These are phyloP conservation scores for Penicillium chermesinum DNA, from an alignment of 495 filamentous ascomycete genomes.

Conservation along the genomic window DNA sequence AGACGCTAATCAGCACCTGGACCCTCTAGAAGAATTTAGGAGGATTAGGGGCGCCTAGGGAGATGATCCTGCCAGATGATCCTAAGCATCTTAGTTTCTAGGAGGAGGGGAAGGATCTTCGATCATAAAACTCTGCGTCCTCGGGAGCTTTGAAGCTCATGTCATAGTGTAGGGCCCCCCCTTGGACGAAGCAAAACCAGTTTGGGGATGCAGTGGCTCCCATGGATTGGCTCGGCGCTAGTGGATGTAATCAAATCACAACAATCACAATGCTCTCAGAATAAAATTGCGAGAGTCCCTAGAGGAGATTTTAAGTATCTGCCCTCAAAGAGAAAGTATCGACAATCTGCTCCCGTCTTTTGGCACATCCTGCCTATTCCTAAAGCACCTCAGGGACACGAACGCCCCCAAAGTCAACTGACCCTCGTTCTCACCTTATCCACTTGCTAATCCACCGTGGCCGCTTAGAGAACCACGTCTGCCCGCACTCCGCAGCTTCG, in stretches of 20 bases:
- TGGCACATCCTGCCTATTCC: neutral
- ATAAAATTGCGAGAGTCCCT: neutral
- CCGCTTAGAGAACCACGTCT: neutral
- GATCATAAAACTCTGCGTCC: no score
- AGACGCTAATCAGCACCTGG: no score
- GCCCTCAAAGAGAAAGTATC: neutral
- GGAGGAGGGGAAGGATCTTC: no score
- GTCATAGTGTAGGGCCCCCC: no score
- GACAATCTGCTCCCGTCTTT: no score
- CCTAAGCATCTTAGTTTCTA: no score
- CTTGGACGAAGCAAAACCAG: constrained; percentile 17
- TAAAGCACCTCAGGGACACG: constrained; percentile 1
- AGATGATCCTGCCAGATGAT: no score
- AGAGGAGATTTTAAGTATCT: neutral
- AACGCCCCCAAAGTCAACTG: constrained; percentile 4
- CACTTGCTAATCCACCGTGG: neutral
- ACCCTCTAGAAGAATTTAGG: no score
- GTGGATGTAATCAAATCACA: constrained; percentile 25
- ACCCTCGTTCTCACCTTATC: neutral
- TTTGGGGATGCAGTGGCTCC: constrained; percentile 16
- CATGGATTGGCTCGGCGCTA: constrained; percentile 25
- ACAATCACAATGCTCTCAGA: constrained; percentile 10
- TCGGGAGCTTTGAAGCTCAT: no score
- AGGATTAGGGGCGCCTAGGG: no score
- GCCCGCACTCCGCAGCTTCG: neutral